Base-by-base conservation (phyloP, 2,329 filamentous ascomycete species). In the Penicillium sp. region DNA sequence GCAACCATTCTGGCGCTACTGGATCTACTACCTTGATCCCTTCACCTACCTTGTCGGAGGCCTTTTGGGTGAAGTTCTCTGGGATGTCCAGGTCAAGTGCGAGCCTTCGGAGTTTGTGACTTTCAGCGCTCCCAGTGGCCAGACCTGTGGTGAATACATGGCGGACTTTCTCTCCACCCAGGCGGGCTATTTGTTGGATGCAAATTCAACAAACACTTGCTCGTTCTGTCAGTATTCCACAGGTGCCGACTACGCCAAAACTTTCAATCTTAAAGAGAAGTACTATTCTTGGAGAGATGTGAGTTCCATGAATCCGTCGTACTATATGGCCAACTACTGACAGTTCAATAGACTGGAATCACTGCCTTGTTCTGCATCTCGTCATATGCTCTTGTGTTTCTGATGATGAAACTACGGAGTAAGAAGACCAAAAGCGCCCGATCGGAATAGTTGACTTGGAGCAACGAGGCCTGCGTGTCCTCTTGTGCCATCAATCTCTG, bases 351-450 rank as follows among this genome's bases (percentile, higher is more conserved):
- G 73, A 74, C 70, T 18, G 74, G 72, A 1, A 80, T 81, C 43
- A 78, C 77, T 9, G 78, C 76, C 3, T 61, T 81, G 2, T 81
- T 80, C 62, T 79, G 74, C 49, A 65, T 79, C 50, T 71, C 69
- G 2, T 75, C 74, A 2, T 82, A 82, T 59, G 73, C 66, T 5
- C 57, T 78, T 55, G 79, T 82, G 1, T 81, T 78, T 63, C 43
- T 79, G 24, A 76, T 81, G 73, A 82, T 81, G 79, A 82, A 81
- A 68, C 62, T 81, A 46, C 69, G 80, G 58, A 81, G 77, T 39
- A 82, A 81, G 70, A 77, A 75, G 61, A 80, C 76, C 16, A 81
- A 81, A 71, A 80, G 72, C 46, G 78, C 78, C 5, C 62, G 70
- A 10, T 70, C 67, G 4, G 73, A 75, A 41, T 52, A 52, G 51